phyloP scores from a whole-genome alignment of 331 rosid genomes.

The Rhamnella rubrinervis region DNA sequence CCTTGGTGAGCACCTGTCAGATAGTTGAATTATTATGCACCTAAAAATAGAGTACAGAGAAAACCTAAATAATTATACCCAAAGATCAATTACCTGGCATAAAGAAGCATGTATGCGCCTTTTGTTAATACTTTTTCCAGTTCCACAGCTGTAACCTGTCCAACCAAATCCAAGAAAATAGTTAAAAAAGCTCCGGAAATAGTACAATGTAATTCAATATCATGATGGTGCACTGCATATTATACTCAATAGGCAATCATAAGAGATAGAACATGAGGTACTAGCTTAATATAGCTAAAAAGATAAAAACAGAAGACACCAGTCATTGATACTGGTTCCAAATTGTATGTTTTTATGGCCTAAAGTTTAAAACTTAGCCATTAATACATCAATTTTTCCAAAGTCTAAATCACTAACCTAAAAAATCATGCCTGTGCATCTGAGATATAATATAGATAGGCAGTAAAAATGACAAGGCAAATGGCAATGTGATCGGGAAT shows the following conservation, averaged over 20 bases:
- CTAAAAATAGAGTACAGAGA: conserved; percentile 9
- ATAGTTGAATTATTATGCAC: conserved; percentile 22
- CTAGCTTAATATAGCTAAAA: background rate
- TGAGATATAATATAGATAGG: too few relatives aligned
- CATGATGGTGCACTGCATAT: background rate
- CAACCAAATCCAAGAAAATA: conserved; percentile 21
- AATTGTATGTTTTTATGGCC: too few relatives aligned
- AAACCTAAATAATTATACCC: background rate
- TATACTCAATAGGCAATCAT: conserved; percentile 2
- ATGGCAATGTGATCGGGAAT: background rate
- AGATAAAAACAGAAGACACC: too few relatives aligned
- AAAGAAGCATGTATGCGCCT: conserved; percentile 95
- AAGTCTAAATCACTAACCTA: background rate
- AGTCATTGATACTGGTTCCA: too few relatives aligned
- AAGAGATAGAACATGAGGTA: background rate
- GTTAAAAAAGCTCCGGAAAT: background rate
- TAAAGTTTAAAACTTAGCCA: background rate
- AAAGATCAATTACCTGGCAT: conserved; percentile 61
- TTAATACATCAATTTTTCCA: background rate
- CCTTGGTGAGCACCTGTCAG: conserved; percentile 83
- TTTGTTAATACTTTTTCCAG: conserved; percentile 69
- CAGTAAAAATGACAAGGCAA: too few relatives aligned
- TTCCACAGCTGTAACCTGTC: conserved; percentile 74
- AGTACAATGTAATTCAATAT: background rate
- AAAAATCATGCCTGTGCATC: too few relatives aligned